Evolutionary conservation across 1,139 yeast species (phyloP).

Genomic region (Candida sp.): DNA sequence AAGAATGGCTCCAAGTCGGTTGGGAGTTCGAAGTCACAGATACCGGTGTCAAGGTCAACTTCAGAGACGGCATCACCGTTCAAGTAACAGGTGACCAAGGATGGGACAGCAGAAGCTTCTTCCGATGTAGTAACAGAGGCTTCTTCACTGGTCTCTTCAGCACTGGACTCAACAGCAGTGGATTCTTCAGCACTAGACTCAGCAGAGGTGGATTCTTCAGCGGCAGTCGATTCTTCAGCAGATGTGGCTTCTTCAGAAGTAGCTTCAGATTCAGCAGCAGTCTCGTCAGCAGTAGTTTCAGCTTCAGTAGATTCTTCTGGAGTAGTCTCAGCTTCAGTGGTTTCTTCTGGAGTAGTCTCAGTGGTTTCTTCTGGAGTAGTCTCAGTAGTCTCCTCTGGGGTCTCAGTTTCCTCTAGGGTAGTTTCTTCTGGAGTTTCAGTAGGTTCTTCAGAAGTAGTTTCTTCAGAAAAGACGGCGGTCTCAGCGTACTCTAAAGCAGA

Average conservation of each 20-base stretch:
- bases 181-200: not conserved
- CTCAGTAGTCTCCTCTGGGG: not conserved
- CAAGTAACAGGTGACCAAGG: slow-evolving; percentile 39
- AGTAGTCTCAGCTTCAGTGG: not conserved
- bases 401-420: not conserved
- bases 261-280: not conserved
- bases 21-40: slow-evolving; percentile 46
- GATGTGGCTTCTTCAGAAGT: not conserved
- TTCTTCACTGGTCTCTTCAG: not conserved
- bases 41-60: slow-evolving; percentile 47
- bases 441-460: slow-evolving; percentile 8
- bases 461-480: slow-evolving; percentile 15
- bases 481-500: slow-evolving; percentile 37
- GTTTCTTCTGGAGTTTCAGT: not conserved
- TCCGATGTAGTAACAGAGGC: not conserved
- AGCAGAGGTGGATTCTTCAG: not conserved
- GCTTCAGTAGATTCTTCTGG: not conserved
- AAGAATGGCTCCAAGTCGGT: slow-evolving; percentile 28
- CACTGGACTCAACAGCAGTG: not conserved
- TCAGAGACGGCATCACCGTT: slow-evolving; percentile 34
- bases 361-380: not conserved
- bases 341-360: not conserved
- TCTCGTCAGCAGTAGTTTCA: not conserved
- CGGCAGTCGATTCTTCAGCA: not conserved
- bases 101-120: not conserved